phyloP scores from a whole-genome alignment of 2,329 filamentous ascomycete genomes.

The Diaporthe vaccinii region DNA sequence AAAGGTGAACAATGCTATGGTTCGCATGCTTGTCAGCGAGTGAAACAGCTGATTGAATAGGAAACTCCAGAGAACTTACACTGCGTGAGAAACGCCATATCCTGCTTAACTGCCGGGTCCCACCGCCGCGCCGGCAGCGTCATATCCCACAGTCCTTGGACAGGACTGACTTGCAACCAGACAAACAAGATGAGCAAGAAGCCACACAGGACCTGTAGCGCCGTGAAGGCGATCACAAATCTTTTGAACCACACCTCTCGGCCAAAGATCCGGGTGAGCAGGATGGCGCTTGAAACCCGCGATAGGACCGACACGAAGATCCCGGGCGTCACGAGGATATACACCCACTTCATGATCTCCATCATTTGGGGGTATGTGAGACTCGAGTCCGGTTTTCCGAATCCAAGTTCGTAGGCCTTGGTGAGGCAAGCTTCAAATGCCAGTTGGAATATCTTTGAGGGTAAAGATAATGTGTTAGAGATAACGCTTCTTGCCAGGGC shows the following conservation, averaged over 20 bases:
- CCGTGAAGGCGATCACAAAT: not conserved
- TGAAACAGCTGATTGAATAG: not conserved
- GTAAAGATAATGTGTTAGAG: not conserved
- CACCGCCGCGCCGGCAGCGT: not conserved
- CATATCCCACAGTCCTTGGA: not conserved
- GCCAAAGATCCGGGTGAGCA: constrained; percentile 3
- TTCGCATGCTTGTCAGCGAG: not conserved
- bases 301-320: not conserved
- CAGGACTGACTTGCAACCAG: not conserved
- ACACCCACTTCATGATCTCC: constrained; percentile 1
- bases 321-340: not conserved
- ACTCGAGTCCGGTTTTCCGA: constrained; percentile 40
- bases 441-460: constrained; percentile 12
- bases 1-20: constrained; percentile 23
- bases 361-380: constrained; percentile 26
- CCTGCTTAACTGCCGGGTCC: not conserved
- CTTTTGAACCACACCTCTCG: constrained; percentile 9
- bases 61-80: not conserved
- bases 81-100: not conserved
- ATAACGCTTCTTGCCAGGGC: not conserved
- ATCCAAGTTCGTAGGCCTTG: constrained; percentile 16
- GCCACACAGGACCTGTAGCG: not conserved
- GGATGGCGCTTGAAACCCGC: not conserved
- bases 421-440: constrained; percentile 9
- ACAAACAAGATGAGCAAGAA: not conserved